Evolutionary conservation across 768 basidiomycete species (phyloP), one percentile per base, ranked within the genome.

Genomic region (Polyporus arcularius): DNA sequence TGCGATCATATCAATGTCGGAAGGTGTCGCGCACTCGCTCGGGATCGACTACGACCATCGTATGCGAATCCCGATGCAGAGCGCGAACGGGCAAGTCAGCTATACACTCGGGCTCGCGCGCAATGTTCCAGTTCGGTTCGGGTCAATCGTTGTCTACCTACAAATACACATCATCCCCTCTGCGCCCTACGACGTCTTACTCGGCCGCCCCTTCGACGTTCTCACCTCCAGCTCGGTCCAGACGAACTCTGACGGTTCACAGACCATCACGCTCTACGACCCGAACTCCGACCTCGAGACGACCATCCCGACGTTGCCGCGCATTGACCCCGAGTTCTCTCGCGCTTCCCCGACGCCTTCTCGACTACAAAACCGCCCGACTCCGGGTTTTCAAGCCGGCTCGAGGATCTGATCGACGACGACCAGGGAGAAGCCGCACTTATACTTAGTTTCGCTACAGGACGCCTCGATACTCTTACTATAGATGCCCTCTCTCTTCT

Each of bases 1-100:
- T 3, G 57, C 66, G 6, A 67, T 71, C 26, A 32, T 68, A n/a
- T 53, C 65, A 0, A 71, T 71, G 67, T 68, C 68, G 0, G 67
- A 70, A 39, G 60, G 51, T 0, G 49, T 70, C 12, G 61, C 57
- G 11, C 57, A 64, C 43, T 38, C 31, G 2, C 54, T 64, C 32
- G 61, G 59, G 6, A 57, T 68, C 21, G 48, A 54, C 3, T 65
- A 52, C 55, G 58, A 67, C 52, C 66, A 61, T 1, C 26, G 16
- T 10, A n/a, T 65, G 38, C 12, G 40, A 4, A 50, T 67, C 0
- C n/a, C 55, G 6, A 64, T 67, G 63, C 60, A 62, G 35, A 60
- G 43, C 28, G 60, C 66, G 15, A 67, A 67, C 43, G 61, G 63
- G 12, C 32, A 47, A 0, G 5, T 38, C 40, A 46, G 54, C 41